Evolutionary conservation across 305 asterid species (phyloP).

Genomic region (Fraxinus velutina): DNA sequence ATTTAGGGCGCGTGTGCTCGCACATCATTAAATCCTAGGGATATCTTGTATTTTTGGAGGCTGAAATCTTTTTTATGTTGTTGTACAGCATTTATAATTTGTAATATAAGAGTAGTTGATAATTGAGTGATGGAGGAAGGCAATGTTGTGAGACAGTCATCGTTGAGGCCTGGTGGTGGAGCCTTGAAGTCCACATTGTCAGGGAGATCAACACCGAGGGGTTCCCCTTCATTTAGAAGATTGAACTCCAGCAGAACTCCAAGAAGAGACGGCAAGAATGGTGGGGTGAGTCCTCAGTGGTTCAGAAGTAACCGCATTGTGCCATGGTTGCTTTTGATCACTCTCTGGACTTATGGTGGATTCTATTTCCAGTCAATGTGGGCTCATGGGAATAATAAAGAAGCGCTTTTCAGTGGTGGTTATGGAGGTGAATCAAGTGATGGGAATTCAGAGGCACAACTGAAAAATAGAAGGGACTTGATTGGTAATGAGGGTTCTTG

Average conservation of each 20-base stretch:
- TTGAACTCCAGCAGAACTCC: conserved; percentile 64
- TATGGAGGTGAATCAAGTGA: conserved; percentile 51
- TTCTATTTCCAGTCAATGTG: conserved; percentile 88
- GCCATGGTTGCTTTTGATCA: conserved; percentile 90
- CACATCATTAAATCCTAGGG: background rate
- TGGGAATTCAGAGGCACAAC: conserved; percentile 34
- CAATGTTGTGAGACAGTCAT: conserved; percentile 50
- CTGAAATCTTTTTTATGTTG: conserved; percentile 17
- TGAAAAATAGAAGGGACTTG: conserved; percentile 44
- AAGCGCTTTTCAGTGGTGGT: conserved; percentile 82
- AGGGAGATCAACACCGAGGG: conserved; percentile 73
- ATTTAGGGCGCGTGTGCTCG: conserved; percentile 8
- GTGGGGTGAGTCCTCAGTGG: conserved; percentile 41
- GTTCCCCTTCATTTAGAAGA: conserved; percentile 81
- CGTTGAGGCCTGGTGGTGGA: conserved; percentile 62
- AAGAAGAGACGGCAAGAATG: conserved; percentile 51
- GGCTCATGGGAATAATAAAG: conserved; percentile 99
- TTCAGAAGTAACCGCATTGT: conserved; percentile 77
- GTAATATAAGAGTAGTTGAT: conserved; percentile 19
- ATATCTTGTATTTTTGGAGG: background rate
- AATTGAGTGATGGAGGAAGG: conserved; percentile 64
- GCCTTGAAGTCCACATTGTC: conserved; percentile 57
- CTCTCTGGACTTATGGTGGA: conserved; percentile 96
- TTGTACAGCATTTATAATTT: conserved; percentile 26
- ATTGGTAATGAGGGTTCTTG: conserved; percentile 43